Evolutionary conservation across 2,329 filamentous ascomycete genomes (phyloP).

Genomic region (Paecilomyces dactylethromorphus): DNA sequence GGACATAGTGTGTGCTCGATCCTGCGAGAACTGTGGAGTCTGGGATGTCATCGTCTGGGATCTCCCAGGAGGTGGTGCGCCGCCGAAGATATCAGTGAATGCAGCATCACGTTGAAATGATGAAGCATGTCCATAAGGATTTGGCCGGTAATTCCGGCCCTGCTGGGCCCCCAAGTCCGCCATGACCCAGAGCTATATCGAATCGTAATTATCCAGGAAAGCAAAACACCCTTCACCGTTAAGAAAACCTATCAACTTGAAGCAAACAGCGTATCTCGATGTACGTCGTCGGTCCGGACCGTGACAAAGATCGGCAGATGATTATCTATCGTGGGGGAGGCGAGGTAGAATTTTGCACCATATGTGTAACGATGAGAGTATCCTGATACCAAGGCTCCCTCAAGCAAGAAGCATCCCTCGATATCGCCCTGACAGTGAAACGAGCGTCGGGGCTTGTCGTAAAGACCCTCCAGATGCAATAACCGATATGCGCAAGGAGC

Average conservation of each 20-base stretch:
- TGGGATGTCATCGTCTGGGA: constrained; percentile 94
- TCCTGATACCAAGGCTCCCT: constrained; percentile 2
- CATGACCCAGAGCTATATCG: constrained; percentile 35
- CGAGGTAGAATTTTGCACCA: background rate
- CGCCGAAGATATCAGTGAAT: constrained; percentile 93
- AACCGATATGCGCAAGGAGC: constrained; percentile 30
- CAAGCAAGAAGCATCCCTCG: constrained; percentile 23
- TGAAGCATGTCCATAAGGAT: constrained; percentile 47
- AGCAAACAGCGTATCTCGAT: background rate
- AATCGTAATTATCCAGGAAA: background rate
- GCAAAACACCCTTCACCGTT: background rate
- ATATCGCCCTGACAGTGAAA: constrained; percentile 11
- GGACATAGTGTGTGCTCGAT: constrained; percentile 74
- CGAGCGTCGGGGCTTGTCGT: constrained; percentile 14
- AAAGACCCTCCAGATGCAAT: constrained; percentile 15
- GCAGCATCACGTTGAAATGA: constrained; percentile 79
- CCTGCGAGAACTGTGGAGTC: constrained; percentile 54
- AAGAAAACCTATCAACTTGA: background rate
- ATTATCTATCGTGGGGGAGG: background rate
- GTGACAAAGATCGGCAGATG: background rate
- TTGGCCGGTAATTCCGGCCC: constrained; percentile 52
- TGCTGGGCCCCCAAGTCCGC: constrained; percentile 60
- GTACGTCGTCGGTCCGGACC: background rate
- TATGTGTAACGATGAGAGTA: background rate
- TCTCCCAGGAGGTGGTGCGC: constrained; percentile 75